Conservation (phyloP, 2,329 filamentous ascomycete species). For the Aspergillus fumigatiaffinis region DNA sequence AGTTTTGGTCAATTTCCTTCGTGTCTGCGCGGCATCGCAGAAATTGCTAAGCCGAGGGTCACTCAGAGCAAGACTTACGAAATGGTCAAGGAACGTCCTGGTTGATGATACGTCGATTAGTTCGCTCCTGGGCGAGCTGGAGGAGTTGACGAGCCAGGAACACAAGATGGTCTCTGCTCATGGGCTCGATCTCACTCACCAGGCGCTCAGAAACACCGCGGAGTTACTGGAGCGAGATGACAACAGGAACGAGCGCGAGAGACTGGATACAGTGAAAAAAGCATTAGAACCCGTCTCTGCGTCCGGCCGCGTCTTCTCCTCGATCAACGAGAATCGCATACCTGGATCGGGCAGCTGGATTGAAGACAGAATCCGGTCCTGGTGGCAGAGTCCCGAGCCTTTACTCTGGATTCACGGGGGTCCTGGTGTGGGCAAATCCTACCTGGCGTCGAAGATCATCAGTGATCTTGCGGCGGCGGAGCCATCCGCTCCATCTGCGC, state of each 20-base stretch:
- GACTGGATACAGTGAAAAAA: neutral
- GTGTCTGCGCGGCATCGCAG: slow-evolving; percentile 8
- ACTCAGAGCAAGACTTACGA: neutral
- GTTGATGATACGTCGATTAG: slow-evolving; percentile 2
- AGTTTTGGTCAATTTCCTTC: slow-evolving; percentile 7
- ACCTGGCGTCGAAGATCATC: slow-evolving; percentile 12
- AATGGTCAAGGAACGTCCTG: slow-evolving; percentile 7
- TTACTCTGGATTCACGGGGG: slow-evolving; percentile 14
- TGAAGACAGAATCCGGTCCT: neutral
- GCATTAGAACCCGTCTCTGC: neutral
- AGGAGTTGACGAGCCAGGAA: slow-evolving; percentile 9
- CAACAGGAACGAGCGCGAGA: neutral
- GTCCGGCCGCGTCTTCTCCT: neutral
- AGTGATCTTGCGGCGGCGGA: neutral
- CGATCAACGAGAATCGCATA: neutral
- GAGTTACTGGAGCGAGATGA: neutral
- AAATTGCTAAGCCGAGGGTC: slow-evolving; percentile 5
- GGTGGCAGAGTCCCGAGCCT: slow-evolving; percentile 3
- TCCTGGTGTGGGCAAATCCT: slow-evolving; percentile 11
- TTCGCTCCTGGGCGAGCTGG: slow-evolving; percentile 1
- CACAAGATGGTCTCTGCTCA: slow-evolving; percentile 10
- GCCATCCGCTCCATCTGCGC: neutral
- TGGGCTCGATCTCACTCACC: slow-evolving; percentile 2
- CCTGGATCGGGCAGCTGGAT: neutral
- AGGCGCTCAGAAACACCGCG: slow-evolving; percentile 1